A percentile compares a stretch with the other conserved stretches of the same genome.
Conservation (phyloP, 108 stramenopile species). For the Cyclostephanos tholiformis region DNA sequence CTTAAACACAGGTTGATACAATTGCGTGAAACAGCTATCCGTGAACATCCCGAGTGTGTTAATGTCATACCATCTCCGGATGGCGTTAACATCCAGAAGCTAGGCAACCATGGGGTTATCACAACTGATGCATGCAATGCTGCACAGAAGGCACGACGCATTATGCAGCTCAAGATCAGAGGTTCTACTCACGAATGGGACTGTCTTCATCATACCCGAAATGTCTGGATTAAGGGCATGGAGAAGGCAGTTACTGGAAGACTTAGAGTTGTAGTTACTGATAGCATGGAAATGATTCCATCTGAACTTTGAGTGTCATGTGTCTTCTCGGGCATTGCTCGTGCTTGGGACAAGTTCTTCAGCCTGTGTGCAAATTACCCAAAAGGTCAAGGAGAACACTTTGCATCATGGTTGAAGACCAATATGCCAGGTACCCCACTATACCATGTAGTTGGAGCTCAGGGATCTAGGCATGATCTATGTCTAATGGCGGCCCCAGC, state of each 20-base stretch:
- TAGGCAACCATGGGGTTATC: not conserved
- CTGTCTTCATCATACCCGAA: too few relatives aligned
- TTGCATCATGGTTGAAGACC: not conserved
- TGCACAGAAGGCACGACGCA: constrained; percentile 4
- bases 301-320: constrained; percentile 8
- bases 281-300: constrained; percentile 15
- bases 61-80: not conserved
- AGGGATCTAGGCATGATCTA: constrained; percentile 25
- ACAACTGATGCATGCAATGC: constrained; percentile 19
- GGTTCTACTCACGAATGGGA: not conserved
- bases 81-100: constrained; percentile 16
- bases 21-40: constrained; percentile 1
- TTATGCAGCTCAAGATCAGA: not conserved
- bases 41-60: not conserved
- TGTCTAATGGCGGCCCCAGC: not conserved
- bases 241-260: not conserved
- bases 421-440: constrained; percentile 18
- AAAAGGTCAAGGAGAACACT: too few relatives aligned
- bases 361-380: constrained; percentile 36
- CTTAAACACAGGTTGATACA: not conserved
- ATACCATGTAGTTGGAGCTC: constrained; percentile 24
- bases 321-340: constrained; percentile 9
- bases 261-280: not conserved
- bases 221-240: constrained; percentile 32
- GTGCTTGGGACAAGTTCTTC: not conserved